A percentile compares a stretch with the other conserved stretches of the same genome.
Evolutionary conservation across 495 filamentous ascomycete species (phyloP).

Genomic region (Trichoderma reesei): DNA sequence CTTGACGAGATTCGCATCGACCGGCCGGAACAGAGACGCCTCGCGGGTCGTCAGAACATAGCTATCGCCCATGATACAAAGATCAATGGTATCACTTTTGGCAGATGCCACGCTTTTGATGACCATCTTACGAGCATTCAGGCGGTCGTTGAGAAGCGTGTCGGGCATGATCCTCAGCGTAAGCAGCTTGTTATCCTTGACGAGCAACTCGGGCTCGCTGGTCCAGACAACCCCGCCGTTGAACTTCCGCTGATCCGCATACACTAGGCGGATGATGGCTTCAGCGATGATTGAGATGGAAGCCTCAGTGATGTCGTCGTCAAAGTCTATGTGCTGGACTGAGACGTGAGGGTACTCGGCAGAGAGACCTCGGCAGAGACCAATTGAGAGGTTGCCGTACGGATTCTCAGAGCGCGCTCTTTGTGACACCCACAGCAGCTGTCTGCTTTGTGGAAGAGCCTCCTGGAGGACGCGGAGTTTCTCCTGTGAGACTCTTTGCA

Average conservation of each 20-base stretch:
- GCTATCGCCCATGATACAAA: too few relatives aligned
- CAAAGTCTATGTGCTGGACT: background rate
- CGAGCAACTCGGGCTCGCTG: slow-evolving; percentile 16
- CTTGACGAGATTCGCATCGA: too few relatives aligned
- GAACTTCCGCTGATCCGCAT: background rate
- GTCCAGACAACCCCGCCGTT: slow-evolving; percentile 11
- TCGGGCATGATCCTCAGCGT: background rate
- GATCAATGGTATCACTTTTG: too few relatives aligned
- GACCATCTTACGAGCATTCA: background rate
- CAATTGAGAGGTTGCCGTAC: background rate
- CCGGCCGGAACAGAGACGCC: too few relatives aligned
- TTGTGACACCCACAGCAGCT: background rate
- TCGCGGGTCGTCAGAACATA: too few relatives aligned
- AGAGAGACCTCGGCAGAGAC: background rate
- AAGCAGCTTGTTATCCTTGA: slow-evolving; percentile 18
- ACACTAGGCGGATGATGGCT: background rate
- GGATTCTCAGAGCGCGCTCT: background rate
- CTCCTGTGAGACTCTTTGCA: background rate
- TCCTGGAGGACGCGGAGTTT: background rate
- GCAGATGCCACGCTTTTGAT: too few relatives aligned
- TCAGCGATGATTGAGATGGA: background rate
- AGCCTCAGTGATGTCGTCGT: background rate
- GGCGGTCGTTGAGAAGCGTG: background rate
- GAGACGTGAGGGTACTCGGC: background rate
- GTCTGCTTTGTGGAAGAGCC: background rate